Conservation (phyloP, 148 eudicot genomes). For the Nepenthes mirabilis region DNA sequence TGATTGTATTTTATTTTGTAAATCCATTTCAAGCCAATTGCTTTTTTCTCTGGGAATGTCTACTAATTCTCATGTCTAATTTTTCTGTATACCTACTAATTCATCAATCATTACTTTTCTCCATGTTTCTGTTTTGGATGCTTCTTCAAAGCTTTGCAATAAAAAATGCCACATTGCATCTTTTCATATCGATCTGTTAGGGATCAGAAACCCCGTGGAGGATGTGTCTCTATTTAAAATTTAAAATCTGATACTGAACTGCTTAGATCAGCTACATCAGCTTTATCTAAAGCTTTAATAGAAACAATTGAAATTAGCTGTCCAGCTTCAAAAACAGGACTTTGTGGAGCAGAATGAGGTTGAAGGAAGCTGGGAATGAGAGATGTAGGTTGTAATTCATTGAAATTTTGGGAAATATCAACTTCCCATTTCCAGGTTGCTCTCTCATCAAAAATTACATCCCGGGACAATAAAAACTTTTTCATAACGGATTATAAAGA, state of each 20-base stretch:
- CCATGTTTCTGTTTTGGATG: background rate
- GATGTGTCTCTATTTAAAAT: too few relatives aligned
- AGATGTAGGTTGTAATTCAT: too few relatives aligned
- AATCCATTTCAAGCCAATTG: slow-evolving; percentile 7
- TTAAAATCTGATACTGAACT: too few relatives aligned
- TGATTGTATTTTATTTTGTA: slow-evolving; percentile 1
- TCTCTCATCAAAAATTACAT: slow-evolving; percentile 4
- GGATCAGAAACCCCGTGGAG: too few relatives aligned
- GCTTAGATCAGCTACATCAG: too few relatives aligned
- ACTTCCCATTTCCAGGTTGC: slow-evolving; percentile 1
- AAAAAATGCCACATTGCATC: background rate
- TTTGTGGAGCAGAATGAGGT: too few relatives aligned
- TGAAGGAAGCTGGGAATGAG: too few relatives aligned
- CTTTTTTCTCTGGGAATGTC: background rate
- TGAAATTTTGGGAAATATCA: too few relatives aligned
- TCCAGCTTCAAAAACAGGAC: background rate
- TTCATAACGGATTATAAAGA: background rate
- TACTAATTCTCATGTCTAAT: slow-evolving; percentile 5
- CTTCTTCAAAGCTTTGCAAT: background rate
- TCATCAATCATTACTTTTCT: slow-evolving; percentile 2
- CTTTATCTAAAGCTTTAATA: too few relatives aligned
- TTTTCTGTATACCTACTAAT: slow-evolving; percentile 1
- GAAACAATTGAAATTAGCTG: too few relatives aligned
- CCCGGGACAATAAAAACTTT: background rate
- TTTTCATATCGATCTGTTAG: background rate